phyloP scores from a whole-genome alignment of 495 filamentous ascomycete species.

The Amphirosellinia nigrospora region DNA sequence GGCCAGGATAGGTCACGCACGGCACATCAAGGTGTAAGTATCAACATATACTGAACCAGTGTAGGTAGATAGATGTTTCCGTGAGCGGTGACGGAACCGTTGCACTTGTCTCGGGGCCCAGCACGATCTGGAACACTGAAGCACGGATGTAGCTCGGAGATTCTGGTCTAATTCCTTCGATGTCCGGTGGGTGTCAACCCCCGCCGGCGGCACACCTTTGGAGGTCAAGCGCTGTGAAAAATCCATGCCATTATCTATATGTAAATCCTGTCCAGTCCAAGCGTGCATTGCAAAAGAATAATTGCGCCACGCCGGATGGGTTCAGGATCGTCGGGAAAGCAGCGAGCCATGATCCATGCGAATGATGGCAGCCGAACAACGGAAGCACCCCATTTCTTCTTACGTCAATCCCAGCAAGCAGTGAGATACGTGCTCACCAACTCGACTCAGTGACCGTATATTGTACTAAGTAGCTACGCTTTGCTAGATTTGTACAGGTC shows the following conservation, averaged over 20 bases:
- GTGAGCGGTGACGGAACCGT: no score
- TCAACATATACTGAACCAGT: no score
- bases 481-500: constrained; percentile 4
- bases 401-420: constrained; percentile 15
- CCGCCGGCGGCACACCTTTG: constrained; percentile 4
- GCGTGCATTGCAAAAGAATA: neutral
- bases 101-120: constrained; percentile 3
- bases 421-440: constrained; percentile 5
- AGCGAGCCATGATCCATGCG: constrained; percentile 8
- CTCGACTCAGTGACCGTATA: neutral
- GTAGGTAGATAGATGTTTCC: no score
- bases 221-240: constrained; percentile 15
- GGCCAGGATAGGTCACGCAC: neutral
- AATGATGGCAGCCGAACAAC: constrained; percentile 9
- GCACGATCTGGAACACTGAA: constrained; percentile 5
- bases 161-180: constrained; percentile 2
- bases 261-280: constrained; percentile 8
- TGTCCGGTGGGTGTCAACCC: constrained; percentile 3
- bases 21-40: neutral
- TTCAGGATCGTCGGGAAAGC: constrained; percentile 7
- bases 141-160: constrained; percentile 3
- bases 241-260: no score
- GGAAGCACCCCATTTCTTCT: constrained; percentile 13
- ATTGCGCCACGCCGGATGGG: neutral
- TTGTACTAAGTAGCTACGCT: neutral